Evolutionary conservation across 441 rosid species (phyloP).

Genomic region (Erodium trifolium): DNA sequence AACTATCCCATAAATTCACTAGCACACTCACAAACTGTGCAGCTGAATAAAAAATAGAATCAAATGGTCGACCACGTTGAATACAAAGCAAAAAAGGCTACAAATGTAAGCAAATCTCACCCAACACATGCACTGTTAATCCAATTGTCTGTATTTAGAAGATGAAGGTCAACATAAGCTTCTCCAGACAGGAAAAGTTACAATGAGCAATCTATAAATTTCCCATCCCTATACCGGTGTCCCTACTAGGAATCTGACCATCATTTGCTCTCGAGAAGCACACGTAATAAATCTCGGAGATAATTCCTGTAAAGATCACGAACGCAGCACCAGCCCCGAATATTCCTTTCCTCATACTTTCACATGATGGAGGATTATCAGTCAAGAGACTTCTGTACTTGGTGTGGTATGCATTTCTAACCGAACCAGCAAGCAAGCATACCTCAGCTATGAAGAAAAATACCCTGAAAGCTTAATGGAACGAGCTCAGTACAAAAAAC

Average conservation of each 20-base stretch:
- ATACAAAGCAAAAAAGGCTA: no score
- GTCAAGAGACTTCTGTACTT: conserved; percentile 16
- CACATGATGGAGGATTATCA: conserved; percentile 37
- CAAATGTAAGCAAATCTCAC: no score
- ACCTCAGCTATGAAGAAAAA: background rate
- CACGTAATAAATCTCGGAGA: conserved; percentile 62
- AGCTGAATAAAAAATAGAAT: no score
- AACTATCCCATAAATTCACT: no score
- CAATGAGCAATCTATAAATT: conserved; percentile 30
- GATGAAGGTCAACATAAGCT: background rate
- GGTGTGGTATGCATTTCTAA: conserved; percentile 1
- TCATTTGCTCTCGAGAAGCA: conserved; percentile 53
- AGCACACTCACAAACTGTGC: no score
- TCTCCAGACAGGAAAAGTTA: no score
- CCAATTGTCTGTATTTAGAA: background rate
- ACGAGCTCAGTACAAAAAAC: background rate
- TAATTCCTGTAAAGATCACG: conserved; percentile 53
- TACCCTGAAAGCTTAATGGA: background rate
- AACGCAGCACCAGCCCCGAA: conserved; percentile 86
- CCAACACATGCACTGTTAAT: background rate
- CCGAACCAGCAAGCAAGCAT: conserved; percentile 2
- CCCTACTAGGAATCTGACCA: conserved; percentile 28
- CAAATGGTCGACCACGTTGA: no score
- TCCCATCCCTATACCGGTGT: conserved; percentile 66
- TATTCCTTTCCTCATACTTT: conserved; percentile 58